Base-by-base conservation (phyloP, 352 stramenopile species). In the Pythium angustatum region DNA sequence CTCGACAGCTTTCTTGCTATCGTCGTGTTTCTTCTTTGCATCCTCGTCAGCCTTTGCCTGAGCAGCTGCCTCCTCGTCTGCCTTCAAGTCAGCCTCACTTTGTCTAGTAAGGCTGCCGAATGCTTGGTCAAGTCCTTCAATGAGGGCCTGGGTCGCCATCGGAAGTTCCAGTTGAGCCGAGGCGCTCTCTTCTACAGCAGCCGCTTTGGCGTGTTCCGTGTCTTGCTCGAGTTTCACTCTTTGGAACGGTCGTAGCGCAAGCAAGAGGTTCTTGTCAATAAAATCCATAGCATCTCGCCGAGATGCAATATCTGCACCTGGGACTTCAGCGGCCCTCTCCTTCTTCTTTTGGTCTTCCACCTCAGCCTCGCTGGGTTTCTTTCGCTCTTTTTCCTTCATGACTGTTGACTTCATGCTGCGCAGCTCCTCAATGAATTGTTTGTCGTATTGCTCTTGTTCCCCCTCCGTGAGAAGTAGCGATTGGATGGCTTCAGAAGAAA, bases 171-270 rank as follows among this genome's bases (percentile, higher is more conserved):
- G 41, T 3, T 12, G 30, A 1, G 22, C 28, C 8, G 1, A 26
- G 1, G 47, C 11, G n/a, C 54, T 54, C 28, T 57, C 38, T 24
- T 70, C 55, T 9, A 36, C 34, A 28, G 58, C 50, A 10, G 51
- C 41, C 30, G 62, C 50, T 1, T 62, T 15, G 0, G 58, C 62
- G 10, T 79, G 65, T 15, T 64, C 56, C 15, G 73, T 55, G 10
- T 81, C 67, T n/a, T 76, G 54, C 43, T 78, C 72, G 33, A 72
- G 65, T 31, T 61, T 61, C 33, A 68, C 59, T 7, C 71, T 68
- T 45, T 86, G 72, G 26, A 89, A 87, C 15, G 80, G 80, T 34
- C 81, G 78, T 4, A 87, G 44, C 6, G 78, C 78, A 26, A 85
- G 62, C 4, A 83, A 52, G 11, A 89, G 51, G 11, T 68, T 66